Evolutionary conservation across 768 basidiomycete species (phyloP).

Genomic region (Amanita brunnescens): DNA sequence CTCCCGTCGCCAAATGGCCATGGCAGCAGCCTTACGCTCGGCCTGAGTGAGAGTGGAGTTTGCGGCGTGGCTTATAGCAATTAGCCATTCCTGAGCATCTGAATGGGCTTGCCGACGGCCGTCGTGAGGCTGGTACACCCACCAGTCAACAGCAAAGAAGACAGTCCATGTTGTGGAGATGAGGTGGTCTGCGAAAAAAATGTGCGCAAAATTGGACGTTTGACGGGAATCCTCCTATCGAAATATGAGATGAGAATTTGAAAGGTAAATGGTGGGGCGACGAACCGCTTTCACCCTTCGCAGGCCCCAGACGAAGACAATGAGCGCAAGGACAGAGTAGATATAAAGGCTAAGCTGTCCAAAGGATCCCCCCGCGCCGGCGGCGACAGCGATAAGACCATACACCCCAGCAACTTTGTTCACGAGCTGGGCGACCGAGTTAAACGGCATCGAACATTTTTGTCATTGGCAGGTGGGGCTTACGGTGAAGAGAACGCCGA

Average conservation of each 20-base stretch:
- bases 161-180: slow-evolving; percentile 88
- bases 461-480: slow-evolving; percentile 20
- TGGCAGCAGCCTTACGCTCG: slow-evolving; percentile 65
- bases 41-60: slow-evolving; percentile 50
- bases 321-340: slow-evolving; percentile 80
- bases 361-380: slow-evolving; percentile 88
- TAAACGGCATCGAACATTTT: neutral
- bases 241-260: slow-evolving; percentile 4
- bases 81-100: slow-evolving; percentile 79
- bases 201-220: slow-evolving; percentile 82
- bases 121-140: slow-evolving; percentile 87
- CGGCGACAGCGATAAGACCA: slow-evolving; percentile 85
- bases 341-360: slow-evolving; percentile 89
- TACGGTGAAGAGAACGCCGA: slow-evolving; percentile 86
- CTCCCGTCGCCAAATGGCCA: slow-evolving; percentile 83
- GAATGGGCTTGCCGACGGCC: slow-evolving; percentile 77
- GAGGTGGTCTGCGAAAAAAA: slow-evolving; percentile 88
- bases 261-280: slow-evolving; percentile 10
- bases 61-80: slow-evolving; percentile 46
- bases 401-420: slow-evolving; percentile 99
- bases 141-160: slow-evolving; percentile 88
- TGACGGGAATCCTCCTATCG: slow-evolving; percentile 83
- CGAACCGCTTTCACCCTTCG: slow-evolving; percentile 78
- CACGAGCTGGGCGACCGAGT: slow-evolving; percentile 45
- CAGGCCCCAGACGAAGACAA: slow-evolving; percentile 80